Conservation (phyloP, 495 filamentous ascomycete species). For the Pyronema omphalodes region DNA sequence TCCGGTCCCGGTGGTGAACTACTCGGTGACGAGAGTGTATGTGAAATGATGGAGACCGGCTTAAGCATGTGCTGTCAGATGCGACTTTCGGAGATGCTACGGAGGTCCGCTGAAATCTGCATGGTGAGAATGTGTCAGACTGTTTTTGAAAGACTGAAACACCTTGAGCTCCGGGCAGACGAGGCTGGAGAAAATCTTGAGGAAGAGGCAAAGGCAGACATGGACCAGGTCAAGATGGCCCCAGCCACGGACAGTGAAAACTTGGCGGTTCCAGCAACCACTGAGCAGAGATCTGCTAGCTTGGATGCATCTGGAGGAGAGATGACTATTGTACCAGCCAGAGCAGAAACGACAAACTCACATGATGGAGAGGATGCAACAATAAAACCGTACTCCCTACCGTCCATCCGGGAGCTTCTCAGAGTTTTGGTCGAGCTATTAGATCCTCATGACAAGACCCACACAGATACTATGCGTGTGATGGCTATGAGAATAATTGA, state of each 20-base stretch:
- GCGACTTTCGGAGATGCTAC: slow-evolving; percentile 74
- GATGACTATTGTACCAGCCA: slow-evolving; percentile 22
- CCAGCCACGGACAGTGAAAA: slow-evolving; percentile 59
- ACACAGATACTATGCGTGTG: slow-evolving; percentile 86
- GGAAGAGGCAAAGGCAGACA: slow-evolving; percentile 42
- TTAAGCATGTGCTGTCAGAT: slow-evolving; percentile 93
- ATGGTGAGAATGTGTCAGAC: slow-evolving; percentile 99
- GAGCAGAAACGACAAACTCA: slow-evolving; percentile 11
- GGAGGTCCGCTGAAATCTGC: slow-evolving; percentile 81
- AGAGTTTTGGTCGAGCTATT: slow-evolving; percentile 86
- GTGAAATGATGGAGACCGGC: slow-evolving; percentile 98
- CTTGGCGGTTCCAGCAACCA: slow-evolving; percentile 25
- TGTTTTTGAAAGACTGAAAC: slow-evolving; percentile 81
- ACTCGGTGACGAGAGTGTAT: slow-evolving; percentile 89
- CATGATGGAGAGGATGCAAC: slow-evolving; percentile 31
- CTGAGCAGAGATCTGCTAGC: slow-evolving; percentile 31
- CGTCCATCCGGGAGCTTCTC: slow-evolving; percentile 86
- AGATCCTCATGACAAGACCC: slow-evolving; percentile 77
- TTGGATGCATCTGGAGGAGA: slow-evolving; percentile 8
- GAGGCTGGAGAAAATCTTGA: slow-evolving; percentile 34
- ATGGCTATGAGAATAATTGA: slow-evolving; percentile 97
- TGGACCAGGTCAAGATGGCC: slow-evolving; percentile 70
- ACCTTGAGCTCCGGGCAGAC: slow-evolving; percentile 54
- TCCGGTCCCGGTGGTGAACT: slow-evolving; percentile 80
- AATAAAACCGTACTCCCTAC: slow-evolving; percentile 76